Evolutionary conservation across 768 basidiomycete genomes (phyloP), one percentile per base, ranked within the genome.

Genomic region (Lactarius quietus): DNA sequence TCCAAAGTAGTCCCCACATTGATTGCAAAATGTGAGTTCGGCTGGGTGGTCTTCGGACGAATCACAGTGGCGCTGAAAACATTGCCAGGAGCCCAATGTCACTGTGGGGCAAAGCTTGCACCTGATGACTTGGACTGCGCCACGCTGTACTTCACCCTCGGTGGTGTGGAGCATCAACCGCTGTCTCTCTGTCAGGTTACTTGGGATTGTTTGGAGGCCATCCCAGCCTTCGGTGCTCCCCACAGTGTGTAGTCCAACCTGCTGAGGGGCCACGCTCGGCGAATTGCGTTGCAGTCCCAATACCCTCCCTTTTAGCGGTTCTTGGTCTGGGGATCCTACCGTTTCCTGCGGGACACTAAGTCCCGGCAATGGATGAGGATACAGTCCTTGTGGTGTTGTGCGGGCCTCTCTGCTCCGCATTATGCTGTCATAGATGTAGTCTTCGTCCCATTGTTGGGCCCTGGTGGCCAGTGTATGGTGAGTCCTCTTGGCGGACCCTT

Each of bases 351-450:
- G 48, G 51, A 18, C 10, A 31, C 57, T 58, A 18, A 48, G 51
- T 6, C 62, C 62, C 57, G 2, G 1, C 18, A 41, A 18, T 6
- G 4, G 15, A 14, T 26, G n/a, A 26, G 51, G 57, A 29, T 58
- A 29, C 23, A 63, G 0, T 35, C 8, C 62, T 0, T 57, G 43
- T 1, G 33, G 26, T 8, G 26, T 57, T 9, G 2, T 31, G 43
- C 55, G 55, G 48, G 62, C 43, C 28, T 48, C 45, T 51, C 62
- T n/a, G 62, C 62, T 51, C 62, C 12, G 35, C 45, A 26, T 20
- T 14, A 18, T 18, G 7, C 55, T 35, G 18, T 28, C 35, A 36
- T 33, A 23, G 29, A 20, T 57, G 20, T 33, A 9, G n/a, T 14
- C 2, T 1, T 29, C 12, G 1, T 10, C 17, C 17, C 0, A 2